phyloP scores from a whole-genome alignment of 2,329 filamentous ascomycete genomes.

The Gaeumannomyces tritici region DNA sequence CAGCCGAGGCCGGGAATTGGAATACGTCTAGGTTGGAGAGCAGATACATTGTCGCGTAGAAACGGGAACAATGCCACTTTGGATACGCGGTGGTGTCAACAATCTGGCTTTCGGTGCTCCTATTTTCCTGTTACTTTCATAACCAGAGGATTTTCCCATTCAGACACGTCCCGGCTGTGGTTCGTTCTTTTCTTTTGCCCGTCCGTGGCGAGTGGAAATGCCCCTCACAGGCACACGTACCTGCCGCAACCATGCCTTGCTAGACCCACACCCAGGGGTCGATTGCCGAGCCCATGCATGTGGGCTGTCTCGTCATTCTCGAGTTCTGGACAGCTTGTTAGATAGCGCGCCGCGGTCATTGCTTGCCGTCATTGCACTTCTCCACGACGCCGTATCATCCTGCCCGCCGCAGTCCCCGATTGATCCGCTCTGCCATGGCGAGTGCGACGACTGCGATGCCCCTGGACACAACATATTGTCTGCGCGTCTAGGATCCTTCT shows the following conservation, averaged over 20 bases:
- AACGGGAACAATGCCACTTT: not conserved
- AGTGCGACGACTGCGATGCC: not conserved
- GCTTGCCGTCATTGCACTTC: not conserved
- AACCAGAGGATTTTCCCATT: too few species aligned
- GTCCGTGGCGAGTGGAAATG: too few species aligned
- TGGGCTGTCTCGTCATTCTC: not conserved
- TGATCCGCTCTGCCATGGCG: not conserved
- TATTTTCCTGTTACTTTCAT: not conserved
- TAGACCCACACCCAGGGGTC: not conserved
- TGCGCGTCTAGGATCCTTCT: not conserved
- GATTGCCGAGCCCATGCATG: not conserved
- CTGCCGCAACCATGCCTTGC: not conserved
- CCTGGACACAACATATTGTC: not conserved
- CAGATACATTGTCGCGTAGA: slow-evolving; percentile 26
- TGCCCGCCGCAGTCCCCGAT: not conserved
- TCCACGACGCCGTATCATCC: not conserved
- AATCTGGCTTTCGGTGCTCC: too few species aligned
- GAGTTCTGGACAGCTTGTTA: not conserved
- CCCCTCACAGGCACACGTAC: not conserved
- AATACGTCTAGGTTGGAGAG: slow-evolving; percentile 28
- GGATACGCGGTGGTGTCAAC: not conserved
- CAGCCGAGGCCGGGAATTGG: slow-evolving; percentile 21
- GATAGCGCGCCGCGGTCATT: not conserved
- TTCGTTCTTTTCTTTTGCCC: not conserved
- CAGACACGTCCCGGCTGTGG: too few species aligned